Base-by-base conservation (phyloP, 1,284 basidiomycete species). In the Marasmius oreades region DNA sequence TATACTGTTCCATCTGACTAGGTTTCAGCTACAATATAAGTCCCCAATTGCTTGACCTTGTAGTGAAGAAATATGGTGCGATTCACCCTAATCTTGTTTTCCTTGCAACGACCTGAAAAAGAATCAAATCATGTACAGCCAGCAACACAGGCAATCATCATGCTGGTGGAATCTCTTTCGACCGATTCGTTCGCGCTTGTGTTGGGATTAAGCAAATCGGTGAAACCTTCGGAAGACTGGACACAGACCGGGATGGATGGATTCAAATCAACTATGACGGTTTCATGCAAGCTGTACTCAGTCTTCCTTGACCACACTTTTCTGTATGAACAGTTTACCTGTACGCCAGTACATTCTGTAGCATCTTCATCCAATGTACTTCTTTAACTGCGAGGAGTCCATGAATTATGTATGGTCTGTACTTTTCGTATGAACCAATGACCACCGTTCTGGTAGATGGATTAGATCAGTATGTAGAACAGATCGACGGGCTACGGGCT, bases 101-200 rank as follows among this genome's bases (percentile, higher is more conserved):
- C 20, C 24, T 46, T 51, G 18, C 11, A 18, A 42, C 16, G 18
- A 23, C 44, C 51, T 23, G 28, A 31, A 31, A 31, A 31, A 31
- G 4, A 24, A 23, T 60, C 70, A 74, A 75, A 70, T n/a, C n/a
- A n/a, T n/a, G n/a, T n/a, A n/a, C 73, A 84, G 80, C 80, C 66
- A 65, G 77, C 61, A 77, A 80, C 87, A 84, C 80, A 43, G 69
- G 77, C 18, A 70, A 73, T 22, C 65, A 37, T n/a, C 6, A 75
- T 23, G 72, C 68, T 6, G 70, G 67, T 2, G 88, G 86, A 0
- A 90, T 92, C 73, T 81, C 84, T 12, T 92, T 92, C 65, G 90
- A 92, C 69, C 85, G 90, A 60, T 92, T 92, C 73, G 85, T 92
- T 42, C 81, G 89, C 55, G 88, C 88, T 23, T 92, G 90, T 62